phyloP scores from a whole-genome alignment of 2,329 filamentous ascomycete species.

The Rhinocladiella similis region DNA sequence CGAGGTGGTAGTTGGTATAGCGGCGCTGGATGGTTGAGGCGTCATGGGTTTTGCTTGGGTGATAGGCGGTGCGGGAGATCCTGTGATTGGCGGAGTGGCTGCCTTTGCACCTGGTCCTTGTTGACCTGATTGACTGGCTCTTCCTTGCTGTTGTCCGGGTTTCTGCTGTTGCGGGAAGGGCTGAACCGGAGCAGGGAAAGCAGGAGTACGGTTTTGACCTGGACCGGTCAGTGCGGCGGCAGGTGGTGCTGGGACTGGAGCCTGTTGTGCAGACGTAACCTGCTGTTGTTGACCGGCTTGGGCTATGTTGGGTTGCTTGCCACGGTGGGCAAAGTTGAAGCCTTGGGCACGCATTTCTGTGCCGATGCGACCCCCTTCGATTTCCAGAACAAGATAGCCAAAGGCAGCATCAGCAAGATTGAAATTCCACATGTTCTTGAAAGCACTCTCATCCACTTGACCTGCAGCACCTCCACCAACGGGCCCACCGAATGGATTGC shows the following conservation, averaged over 20 bases:
- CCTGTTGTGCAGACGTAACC: slow-evolving; percentile 2
- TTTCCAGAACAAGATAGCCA: slow-evolving; percentile 90
- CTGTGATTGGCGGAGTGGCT: slow-evolving; percentile 32
- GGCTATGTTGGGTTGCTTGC: slow-evolving; percentile 36
- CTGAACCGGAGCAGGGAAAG: slow-evolving; percentile 43
- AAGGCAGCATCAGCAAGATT: slow-evolving; percentile 90
- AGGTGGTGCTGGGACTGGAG: slow-evolving; percentile 13
- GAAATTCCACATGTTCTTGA: slow-evolving; percentile 99
- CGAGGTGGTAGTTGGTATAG: slow-evolving; percentile 29
- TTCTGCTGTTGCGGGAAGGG: slow-evolving; percentile 36
- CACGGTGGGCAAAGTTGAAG: slow-evolving; percentile 97
- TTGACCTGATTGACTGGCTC: slow-evolving; percentile 30
- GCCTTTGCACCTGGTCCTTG: slow-evolving; percentile 19
- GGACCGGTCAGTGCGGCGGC: slow-evolving; percentile 39
- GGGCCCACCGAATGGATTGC: slow-evolving; percentile 93
- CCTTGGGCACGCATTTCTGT: slow-evolving; percentile 98
- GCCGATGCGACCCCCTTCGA: slow-evolving; percentile 92
- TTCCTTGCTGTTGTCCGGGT: slow-evolving; percentile 34
- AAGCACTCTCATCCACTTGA: slow-evolving; percentile 95
- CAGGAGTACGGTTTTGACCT: slow-evolving; percentile 38
- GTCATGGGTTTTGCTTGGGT: slow-evolving; percentile 53
- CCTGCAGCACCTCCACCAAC: slow-evolving; percentile 70
- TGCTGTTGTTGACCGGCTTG: slow-evolving; percentile 22
- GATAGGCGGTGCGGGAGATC: slow-evolving; percentile 44
- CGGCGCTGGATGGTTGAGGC: slow-evolving; percentile 44